Evolutionary conservation across 495 filamentous ascomycete genomes (phyloP).

Genomic region (Neurospora sp.): DNA sequence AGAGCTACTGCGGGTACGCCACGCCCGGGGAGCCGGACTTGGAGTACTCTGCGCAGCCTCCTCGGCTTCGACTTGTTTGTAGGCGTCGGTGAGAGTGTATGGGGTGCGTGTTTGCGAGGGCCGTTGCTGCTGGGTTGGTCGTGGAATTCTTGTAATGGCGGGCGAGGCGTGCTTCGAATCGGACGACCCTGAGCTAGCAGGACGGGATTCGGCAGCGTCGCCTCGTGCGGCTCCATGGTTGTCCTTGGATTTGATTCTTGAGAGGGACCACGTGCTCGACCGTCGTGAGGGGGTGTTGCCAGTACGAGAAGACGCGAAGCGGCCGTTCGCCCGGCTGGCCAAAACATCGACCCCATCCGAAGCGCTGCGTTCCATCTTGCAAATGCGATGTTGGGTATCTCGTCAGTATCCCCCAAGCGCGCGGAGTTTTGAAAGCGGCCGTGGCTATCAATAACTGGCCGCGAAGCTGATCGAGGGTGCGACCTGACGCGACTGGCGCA

Average conservation of each 20-base stretch:
- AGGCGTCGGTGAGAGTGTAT: slow-evolving; percentile 31
- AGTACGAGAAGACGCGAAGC: slow-evolving; percentile 12
- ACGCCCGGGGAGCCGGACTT: slow-evolving; percentile 35
- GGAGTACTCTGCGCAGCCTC: slow-evolving; percentile 35
- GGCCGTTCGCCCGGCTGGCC: slow-evolving; percentile 6
- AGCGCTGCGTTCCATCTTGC: slow-evolving; percentile 19
- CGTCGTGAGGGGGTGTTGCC: slow-evolving; percentile 18
- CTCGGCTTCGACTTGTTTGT: slow-evolving; percentile 31
- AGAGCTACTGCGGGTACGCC: slow-evolving; percentile 21
- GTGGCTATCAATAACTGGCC: not conserved
- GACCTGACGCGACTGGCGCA: not conserved
- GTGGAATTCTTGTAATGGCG: slow-evolving; percentile 30
- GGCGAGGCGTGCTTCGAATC: slow-evolving; percentile 18
- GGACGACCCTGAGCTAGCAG: slow-evolving; percentile 6
- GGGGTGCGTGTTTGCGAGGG: slow-evolving; percentile 24
- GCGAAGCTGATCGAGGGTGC: not conserved
- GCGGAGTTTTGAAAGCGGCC: not conserved
- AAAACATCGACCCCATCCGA: slow-evolving; percentile 4
- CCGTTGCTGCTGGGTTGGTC: slow-evolving; percentile 15
- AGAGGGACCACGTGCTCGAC: slow-evolving; percentile 14
- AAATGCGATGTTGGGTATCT: not conserved
- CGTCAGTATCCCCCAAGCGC: not conserved
- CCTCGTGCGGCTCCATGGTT: not conserved
- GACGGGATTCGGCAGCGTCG: not conserved
- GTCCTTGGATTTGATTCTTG: slow-evolving; percentile 9